Conservation (phyloP, 2,329 filamentous ascomycete genomes). For the Neofusicoccum kwambonambiense region DNA sequence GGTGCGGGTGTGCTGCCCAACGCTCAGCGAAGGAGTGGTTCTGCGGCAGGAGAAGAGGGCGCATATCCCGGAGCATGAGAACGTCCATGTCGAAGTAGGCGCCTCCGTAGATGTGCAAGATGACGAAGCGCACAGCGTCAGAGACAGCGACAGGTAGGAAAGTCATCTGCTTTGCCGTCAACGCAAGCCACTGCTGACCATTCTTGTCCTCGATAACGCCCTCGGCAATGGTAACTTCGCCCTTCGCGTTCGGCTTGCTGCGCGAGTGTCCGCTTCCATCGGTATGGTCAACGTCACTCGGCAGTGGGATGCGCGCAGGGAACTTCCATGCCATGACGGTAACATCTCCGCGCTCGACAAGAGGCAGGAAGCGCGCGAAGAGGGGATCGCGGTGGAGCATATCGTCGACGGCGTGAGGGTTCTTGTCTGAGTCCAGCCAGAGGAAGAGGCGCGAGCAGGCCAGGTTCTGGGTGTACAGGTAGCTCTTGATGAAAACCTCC, state of each 20-base stretch:
- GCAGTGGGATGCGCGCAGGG: conserved; percentile 52
- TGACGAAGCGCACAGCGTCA: conserved; percentile 56
- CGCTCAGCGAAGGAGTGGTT: conserved; percentile 56
- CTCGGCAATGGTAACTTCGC: conserved; percentile 48
- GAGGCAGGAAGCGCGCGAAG: conserved; percentile 53
- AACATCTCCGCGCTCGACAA: conserved; percentile 55
- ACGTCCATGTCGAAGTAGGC: conserved; percentile 59
- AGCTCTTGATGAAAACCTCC: conserved; percentile 57
- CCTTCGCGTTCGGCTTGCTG: conserved; percentile 43
- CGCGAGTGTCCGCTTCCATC: conserved; percentile 51
- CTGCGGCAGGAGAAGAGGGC: conserved; percentile 51
- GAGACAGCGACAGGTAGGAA: conserved; percentile 59
- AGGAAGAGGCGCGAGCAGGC: conserved; percentile 54
- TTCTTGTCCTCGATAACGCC: conserved; percentile 51
- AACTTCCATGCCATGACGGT: conserved; percentile 55
- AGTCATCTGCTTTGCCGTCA: conserved; percentile 57
- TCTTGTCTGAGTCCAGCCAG: conserved; percentile 55
- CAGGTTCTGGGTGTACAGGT: conserved; percentile 57
- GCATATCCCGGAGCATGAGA: conserved; percentile 55
- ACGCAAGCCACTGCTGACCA: conserved; percentile 54
- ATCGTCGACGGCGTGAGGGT: conserved; percentile 50
- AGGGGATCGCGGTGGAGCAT: conserved; percentile 53
- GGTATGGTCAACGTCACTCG: conserved; percentile 47
- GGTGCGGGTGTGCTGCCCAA: conserved; percentile 54
- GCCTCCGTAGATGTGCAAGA: conserved; percentile 54